Base-by-base conservation (phyloP, 2,329 filamentous ascomycete genomes). In the Cylindrodendrum hubeiense region DNA sequence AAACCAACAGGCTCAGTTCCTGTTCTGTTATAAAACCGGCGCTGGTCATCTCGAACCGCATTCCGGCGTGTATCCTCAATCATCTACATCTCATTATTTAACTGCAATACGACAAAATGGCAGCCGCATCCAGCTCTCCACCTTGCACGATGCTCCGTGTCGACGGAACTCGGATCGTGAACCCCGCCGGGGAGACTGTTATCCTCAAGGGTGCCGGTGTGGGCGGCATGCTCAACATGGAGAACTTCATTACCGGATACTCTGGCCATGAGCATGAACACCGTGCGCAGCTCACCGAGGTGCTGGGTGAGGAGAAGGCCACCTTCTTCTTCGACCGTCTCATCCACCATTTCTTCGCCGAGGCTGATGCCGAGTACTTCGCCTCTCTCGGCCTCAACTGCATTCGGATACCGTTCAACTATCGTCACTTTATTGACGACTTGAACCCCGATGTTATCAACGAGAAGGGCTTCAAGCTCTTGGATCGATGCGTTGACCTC, bases 191-290 rank as follows among this genome's bases (percentile, higher is more conserved):
- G 21, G 76, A 83, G 13, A 73, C 74, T 3, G 80, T 87, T 15
- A 75, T 87, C 8, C 81, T 88, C 24, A 78, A 77, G 53, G 76
- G 76, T 13, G 73, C 77, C 4, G 77, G 68, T 5, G 59, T 79
- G 2, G 77, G 77, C 13, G 77, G 77, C 22, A 76, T 76, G 73
- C 74, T 79, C 50, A 77, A 78, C 63, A 87, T 87, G 85, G 86
- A 89, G 75, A 89, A 89, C 74, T 90, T 90, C 80, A 89, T 90
- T 67, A 88, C 85, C 1, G 88, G 88, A n/a, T 90, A 85, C 63
- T 80, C 87, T 12, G 88, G 86, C 19, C 85, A 88, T 54, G 88
- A 90, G 71, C 80, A 80, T 22, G 82, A 89, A 65, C 85, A 88
- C 65, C 84, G 87, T 9, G 81, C 81, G 3, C 83, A 86, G 2